Percentiles rank a stretch among this genome's conserved stretches.
Conservation (phyloP, 2,329 filamentous ascomycete genomes). For the Neonectria hederae region DNA sequence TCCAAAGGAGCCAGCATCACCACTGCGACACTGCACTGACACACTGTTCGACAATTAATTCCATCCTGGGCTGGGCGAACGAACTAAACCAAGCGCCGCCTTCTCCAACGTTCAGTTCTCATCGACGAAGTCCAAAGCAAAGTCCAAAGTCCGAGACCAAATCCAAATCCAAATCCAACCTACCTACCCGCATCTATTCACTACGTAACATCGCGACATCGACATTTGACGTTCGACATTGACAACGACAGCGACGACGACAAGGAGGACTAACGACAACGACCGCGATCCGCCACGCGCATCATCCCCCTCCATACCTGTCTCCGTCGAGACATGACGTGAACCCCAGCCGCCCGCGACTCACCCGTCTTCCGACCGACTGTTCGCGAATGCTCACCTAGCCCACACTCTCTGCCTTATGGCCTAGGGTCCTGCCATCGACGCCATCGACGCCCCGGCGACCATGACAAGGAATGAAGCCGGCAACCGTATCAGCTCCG, state of each 20-base stretch:
- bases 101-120: slow-evolving; percentile 16
- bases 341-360: slow-evolving; percentile 40
- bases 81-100: slow-evolving; percentile 22
- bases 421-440: slow-evolving; percentile 44
- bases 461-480: slow-evolving; percentile 76
- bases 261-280: background rate
- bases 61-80: slow-evolving; percentile 24
- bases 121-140: slow-evolving; percentile 11
- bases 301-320: slow-evolving; percentile 3
- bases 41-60: slow-evolving; percentile 33
- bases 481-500: slow-evolving; percentile 65
- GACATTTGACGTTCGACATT: background rate
- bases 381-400: slow-evolving; percentile 33
- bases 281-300: slow-evolving; percentile 14
- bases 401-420: slow-evolving; percentile 39
- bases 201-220: background rate
- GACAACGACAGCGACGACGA: background rate
- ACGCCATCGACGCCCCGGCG: slow-evolving; percentile 49
- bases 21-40: slow-evolving; percentile 29
- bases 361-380: slow-evolving; percentile 26
- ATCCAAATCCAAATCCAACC: background rate
- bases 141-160: background rate
- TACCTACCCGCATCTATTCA: background rate
- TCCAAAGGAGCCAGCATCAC: slow-evolving; percentile 27
- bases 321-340: slow-evolving; percentile 44